phyloP scores from a whole-genome alignment of 352 stramenopile species.

The Globisporangium okanoganense region DNA sequence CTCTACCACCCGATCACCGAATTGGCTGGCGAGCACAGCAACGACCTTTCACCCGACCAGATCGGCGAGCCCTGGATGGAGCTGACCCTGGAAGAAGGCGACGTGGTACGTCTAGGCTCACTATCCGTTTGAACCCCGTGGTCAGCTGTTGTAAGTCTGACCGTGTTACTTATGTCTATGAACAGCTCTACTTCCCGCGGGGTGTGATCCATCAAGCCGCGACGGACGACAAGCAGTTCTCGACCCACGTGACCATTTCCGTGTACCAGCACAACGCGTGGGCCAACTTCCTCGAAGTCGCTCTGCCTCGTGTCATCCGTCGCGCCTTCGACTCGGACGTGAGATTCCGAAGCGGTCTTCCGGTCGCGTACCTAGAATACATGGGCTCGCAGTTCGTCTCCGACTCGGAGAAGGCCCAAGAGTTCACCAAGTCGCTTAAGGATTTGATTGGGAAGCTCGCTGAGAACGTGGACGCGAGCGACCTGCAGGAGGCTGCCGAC shows the following conservation, averaged over 20 bases:
- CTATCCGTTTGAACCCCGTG: not conserved
- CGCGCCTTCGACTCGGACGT: slow-evolving; percentile 78
- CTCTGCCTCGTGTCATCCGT: slow-evolving; percentile 68
- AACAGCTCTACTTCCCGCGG: slow-evolving; percentile 80
- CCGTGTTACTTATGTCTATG: no score
- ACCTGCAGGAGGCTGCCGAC: slow-evolving; percentile 69
- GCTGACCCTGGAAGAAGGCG: slow-evolving; percentile 76
- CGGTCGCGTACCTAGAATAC: slow-evolving; percentile 66
- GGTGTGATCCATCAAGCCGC: slow-evolving; percentile 78
- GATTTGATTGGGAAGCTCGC: slow-evolving; percentile 48
- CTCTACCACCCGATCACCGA: slow-evolving; percentile 74
- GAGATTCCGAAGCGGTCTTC: slow-evolving; percentile 64
- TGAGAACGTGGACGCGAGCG: slow-evolving; percentile 35
- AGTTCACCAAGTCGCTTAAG: slow-evolving; percentile 47
- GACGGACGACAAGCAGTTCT: slow-evolving; percentile 73
- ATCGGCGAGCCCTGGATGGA: slow-evolving; percentile 83
- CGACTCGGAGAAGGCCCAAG: slow-evolving; percentile 35
- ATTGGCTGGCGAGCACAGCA: slow-evolving; percentile 75
- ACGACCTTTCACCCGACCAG: slow-evolving; percentile 52
- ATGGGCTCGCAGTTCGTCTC: slow-evolving; percentile 63
- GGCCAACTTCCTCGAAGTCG: slow-evolving; percentile 85
- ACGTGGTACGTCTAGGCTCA: slow-evolving; percentile 42
- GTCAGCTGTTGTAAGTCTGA: no score
- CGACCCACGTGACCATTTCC: slow-evolving; percentile 84
- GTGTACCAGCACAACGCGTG: slow-evolving; percentile 89